Evolutionary conservation across 257 asterid genomes (phyloP), one percentile per base, ranked within the genome.

Genomic region (Nicotiana tabacum): DNA sequence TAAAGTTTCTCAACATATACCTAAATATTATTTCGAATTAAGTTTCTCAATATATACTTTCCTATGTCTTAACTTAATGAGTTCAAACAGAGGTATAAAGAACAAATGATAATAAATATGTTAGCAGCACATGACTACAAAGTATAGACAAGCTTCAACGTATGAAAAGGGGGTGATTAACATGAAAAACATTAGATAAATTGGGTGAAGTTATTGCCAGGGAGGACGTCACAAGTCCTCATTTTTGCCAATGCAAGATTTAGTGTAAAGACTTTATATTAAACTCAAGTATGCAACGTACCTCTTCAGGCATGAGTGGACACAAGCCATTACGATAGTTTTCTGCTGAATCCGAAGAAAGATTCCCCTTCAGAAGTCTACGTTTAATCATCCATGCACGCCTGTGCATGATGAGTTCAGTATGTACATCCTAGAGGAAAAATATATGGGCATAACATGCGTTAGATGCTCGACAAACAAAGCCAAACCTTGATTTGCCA

Each of bases 271-370:
- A 32, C 66, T 51, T 77, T 51, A 39, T 13, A 72, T 21, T 33
- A 46, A 18, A 37, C 77, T 16, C 21, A 76, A 70, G 51, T 82
- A 76, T 67, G 61, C 33, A 76, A 62, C 88, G 48, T 92, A 96
- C 99, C 92, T 96, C 99, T 89, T 96, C 99, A 0, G 99, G 99
- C 98, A 94, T 92, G 80, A 96, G 98, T n/a, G 98, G 99, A 33
- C 99, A 96, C 82, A 92, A 87, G 37, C 99, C 98, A 4, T 86
- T 88, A 30, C 83, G 97, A 16, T 91, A 92, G 84, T 90, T 98
- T 90, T 86, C 84, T 3, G 93, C 89, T 4, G 99, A 96, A 90
- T 96, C 91, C 66, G 92, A 91, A 24, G 97, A 78, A 62, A 94
- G 97, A 88, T 94, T 93, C 80, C 97, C 97, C 83, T 89, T 94